Evolutionary conservation across 352 stramenopile genomes (phyloP), one percentile per base, ranked within the genome.

Genomic region (Phytophthora brassicae): DNA sequence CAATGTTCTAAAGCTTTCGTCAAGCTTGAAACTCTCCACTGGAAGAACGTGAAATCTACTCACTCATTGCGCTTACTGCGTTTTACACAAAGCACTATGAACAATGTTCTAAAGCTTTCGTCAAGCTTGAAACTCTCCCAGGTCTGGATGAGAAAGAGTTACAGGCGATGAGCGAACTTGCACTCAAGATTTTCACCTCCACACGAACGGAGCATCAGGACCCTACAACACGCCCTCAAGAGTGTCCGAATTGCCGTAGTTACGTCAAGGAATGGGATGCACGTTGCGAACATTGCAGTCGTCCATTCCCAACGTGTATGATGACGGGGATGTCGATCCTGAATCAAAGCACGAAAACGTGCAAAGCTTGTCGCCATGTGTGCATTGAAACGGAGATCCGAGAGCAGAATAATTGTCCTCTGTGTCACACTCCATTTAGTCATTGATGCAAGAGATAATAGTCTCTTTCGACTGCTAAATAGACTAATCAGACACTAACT

Each of bases 1-100:
- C 84, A 97, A 39, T 97, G 90, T 71, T 97, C 84, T 39, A 84
- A 85, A 53, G 89, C 89, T 7, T 97, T 98, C 62, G 92, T 97
- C 57, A 95, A 98, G 65, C 81, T 98, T 23, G 93, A 98, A 64
- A 95, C 85, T 17, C 67, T 97, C 6, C 79, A n/a, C n/a, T n/a
- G n/a, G n/a, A n/a, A n/a, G n/a, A n/a, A n/a, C n/a, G 86, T 14
- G 89, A 96, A 53, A 89, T 98, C 26, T 98, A 98, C 72, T 93
- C 85, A n/a, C 78, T 98, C 12, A 86, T 98, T n/a, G 94, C 89
- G 1, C 73, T 98, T 5, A 87, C 89, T 3, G 86, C 94, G 6
- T 97, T 97, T 63, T 93, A 97, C 64, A 97, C 83, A 52, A 90
- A 92, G 33, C 86, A 97, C 66, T 97, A 82, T 44, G 86, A 96